Base-by-base conservation (phyloP, 192 early-diverging fungal genomes). In the Linnemannia hyalina region DNA sequence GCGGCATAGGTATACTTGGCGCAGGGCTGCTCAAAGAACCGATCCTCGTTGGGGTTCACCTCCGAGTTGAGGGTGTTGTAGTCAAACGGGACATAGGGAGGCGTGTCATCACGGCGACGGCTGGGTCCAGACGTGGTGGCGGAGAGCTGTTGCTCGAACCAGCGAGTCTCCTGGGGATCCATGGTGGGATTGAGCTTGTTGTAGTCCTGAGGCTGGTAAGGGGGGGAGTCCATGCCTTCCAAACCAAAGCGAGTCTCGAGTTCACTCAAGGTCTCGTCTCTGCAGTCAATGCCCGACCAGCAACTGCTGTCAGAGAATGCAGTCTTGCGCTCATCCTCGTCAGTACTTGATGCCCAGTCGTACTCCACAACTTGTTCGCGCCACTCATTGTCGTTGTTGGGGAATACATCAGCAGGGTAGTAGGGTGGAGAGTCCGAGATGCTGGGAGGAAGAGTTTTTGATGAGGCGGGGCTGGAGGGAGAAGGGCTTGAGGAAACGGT, bases 61-160 rank as follows among this genome's bases (percentile, higher is more conserved):
- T 71, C 70, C 6, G 70, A 16, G 38, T 71, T 71, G 22, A 71
- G 70, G 16, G 70, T 71, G 70, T 71, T 71, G 23, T 71, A 71
- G 41, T 71, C 70, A 42, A 71, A 71, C 11, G 70, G 70, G 38
- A 71, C 40, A 40, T 71, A 71, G 13, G 70, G 70, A 22, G 70
- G 70, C 7, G 70, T 42, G 29, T 29, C 26, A 7, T 65, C 60
- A 11, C 60, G 60, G 29, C 26, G 29, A 65, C 60, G 26, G 60
- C 13, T 29, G 3, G 60, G 10, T 32, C 49, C 49, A 16, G 49
- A 52, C 4, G 60, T 11, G 4, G 23, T 1, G 11, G 60, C 4
- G 60, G 55, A 26, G 7, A 60, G 55, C n/a, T 60, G 60, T 29
- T 65, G 60, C 60, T 65, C 60, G 60, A 65, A 65, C 60, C 60